phyloP scores from a whole-genome alignment of 768 basidiomycete species.

The Dentipellis sp. region DNA sequence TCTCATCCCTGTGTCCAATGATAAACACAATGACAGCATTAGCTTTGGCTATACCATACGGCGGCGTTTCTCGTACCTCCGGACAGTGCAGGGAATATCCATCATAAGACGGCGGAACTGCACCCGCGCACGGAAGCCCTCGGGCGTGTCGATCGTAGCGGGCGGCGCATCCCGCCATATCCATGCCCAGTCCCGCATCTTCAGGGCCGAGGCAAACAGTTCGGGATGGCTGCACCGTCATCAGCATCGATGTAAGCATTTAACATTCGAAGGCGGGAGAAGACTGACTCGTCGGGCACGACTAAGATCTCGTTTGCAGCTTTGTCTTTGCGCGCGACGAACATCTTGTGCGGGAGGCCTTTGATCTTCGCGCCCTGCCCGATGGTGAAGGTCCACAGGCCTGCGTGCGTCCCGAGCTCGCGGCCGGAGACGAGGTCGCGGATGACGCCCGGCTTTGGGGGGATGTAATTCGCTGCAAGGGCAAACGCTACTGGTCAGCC shows the following conservation, averaged over 20 bases:
- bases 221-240: slow-evolving; percentile 47
- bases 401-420: slow-evolving; percentile 51
- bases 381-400: slow-evolving; percentile 80
- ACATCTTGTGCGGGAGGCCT: slow-evolving; percentile 55
- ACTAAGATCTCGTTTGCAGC: slow-evolving; percentile 60
- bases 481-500: not conserved
- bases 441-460: slow-evolving; percentile 60
- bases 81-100: slow-evolving; percentile 42
- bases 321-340: slow-evolving; percentile 64
- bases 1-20: slow-evolving; percentile 3
- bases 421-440: slow-evolving; percentile 47
- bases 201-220: slow-evolving; percentile 30
- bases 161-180: slow-evolving; percentile 64
- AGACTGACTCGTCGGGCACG: slow-evolving; percentile 56
- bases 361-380: slow-evolving; percentile 68
- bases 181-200: slow-evolving; percentile 55
- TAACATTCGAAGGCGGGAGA: too few species aligned
- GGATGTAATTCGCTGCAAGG: slow-evolving; percentile 66
- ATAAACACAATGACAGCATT: not conserved
- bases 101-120: slow-evolving; percentile 69
- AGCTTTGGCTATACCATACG: not conserved
- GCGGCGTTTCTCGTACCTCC: too few species aligned
- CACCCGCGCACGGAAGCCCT: slow-evolving; percentile 40
- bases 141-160: slow-evolving; percentile 24
- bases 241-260: not conserved